Conservation (phyloP, 176 grass and related monocot species). For the Canna indica region DNA sequence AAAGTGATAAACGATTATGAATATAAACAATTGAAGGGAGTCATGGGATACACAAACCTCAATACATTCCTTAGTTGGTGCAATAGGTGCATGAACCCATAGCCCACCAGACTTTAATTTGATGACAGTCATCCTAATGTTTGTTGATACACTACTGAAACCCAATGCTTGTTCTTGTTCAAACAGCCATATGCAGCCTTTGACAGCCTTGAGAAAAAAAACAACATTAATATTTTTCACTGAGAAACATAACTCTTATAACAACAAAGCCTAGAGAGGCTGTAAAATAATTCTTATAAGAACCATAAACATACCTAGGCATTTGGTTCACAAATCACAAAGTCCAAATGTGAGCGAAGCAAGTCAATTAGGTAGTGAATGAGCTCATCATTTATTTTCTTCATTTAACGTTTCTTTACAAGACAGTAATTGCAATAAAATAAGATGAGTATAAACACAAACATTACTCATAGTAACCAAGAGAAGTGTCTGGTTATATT, state of each 20-base stretch:
- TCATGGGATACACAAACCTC: constrained; percentile 23
- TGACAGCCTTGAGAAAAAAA: constrained; percentile 45
- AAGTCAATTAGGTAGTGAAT: no score
- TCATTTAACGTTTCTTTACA: constrained; percentile 4
- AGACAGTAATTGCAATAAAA: constrained; percentile 1
- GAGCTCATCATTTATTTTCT: no score
- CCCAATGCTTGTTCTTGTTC: constrained; percentile 98
- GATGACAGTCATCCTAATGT: constrained; percentile 88
- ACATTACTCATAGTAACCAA: not conserved
- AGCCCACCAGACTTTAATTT: constrained; percentile 83
- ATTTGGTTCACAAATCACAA: no score
- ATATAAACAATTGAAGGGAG: not conserved
- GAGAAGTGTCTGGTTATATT: no score
- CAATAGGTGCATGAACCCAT: constrained; percentile 95
- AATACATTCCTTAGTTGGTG: constrained; percentile 96
- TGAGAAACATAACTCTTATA: not conserved
- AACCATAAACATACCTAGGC: not conserved
- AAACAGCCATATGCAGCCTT: constrained; percentile 75
- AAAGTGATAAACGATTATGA: not conserved
- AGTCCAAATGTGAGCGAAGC: no score
- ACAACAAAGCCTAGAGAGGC: no score
- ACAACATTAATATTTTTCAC: not conserved
- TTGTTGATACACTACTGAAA: constrained; percentile 97
- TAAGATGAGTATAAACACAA: not conserved
- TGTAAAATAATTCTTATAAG: not conserved